Percentiles rank a stretch among this genome's conserved stretches.
These are phyloP conservation scores for Daldinia vernicosa DNA, from an alignment of 495 filamentous ascomycete species.

Conservation along the genomic window DNA sequence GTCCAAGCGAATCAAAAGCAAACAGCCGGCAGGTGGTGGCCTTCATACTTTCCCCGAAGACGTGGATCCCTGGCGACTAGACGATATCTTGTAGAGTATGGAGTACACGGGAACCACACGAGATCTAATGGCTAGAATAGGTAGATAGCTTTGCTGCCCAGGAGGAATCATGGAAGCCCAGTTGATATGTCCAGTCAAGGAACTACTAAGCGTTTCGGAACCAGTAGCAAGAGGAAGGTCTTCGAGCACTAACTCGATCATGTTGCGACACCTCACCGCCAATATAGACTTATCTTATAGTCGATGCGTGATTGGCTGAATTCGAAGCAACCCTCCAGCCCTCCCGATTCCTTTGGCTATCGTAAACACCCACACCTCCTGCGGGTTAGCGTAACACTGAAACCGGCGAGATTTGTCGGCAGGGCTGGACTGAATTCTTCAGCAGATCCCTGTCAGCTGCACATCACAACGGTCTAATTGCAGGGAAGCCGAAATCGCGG, in stretches of 20 bases:
- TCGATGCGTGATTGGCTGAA: conserved; percentile 21
- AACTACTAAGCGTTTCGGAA: not conserved
- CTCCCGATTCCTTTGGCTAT: conserved; percentile 14
- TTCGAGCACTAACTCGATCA: conserved; percentile 9
- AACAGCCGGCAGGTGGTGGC: conserved; percentile 5
- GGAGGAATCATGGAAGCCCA: conserved; percentile 9
- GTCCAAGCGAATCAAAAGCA: conserved; percentile 13
- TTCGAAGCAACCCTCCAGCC: conserved; percentile 15
- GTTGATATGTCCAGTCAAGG: conserved; percentile 7
- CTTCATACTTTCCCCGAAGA: conserved; percentile 7
- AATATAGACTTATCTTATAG: conserved; percentile 16
- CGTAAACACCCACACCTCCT: conserved; percentile 8
- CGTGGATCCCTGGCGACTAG: conserved; percentile 5
- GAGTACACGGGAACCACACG: conserved; percentile 15
- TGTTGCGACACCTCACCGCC: conserved; percentile 24
- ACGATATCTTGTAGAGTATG: conserved; percentile 1
- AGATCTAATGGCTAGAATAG: conserved; percentile 19
- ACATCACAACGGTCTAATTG: conserved; percentile 16
- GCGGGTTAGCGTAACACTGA: not conserved
- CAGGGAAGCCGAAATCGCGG: conserved; percentile 18
- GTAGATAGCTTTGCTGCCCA: conserved; percentile 11
- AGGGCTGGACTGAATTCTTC: conserved; percentile 31
- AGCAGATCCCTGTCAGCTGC: conserved; percentile 24
- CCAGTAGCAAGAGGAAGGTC: conserved; percentile 11
- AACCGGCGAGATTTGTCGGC: conserved; percentile 8